These are phyloP conservation scores for Pleurotus pulmonarius DNA, from an alignment of 768 basidiomycete species.

Conservation along the genomic window DNA sequence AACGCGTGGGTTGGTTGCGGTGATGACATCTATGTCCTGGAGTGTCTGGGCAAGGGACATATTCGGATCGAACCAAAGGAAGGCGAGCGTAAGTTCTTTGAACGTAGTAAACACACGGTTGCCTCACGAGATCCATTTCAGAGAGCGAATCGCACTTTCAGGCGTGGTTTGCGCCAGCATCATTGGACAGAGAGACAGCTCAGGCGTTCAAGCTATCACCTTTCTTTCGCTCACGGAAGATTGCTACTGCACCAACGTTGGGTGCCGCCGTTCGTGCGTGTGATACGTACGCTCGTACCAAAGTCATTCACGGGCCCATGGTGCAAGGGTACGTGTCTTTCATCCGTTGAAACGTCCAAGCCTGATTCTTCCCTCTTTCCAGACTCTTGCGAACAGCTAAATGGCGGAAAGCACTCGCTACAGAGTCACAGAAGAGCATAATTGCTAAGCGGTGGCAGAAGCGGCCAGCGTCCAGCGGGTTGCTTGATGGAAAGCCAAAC, in stretches of 20 bases:
- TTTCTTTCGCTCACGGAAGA: constrained; percentile 45
- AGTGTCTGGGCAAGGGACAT: constrained; percentile 67
- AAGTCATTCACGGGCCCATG: constrained; percentile 48
- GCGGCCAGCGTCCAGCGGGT: constrained; percentile 10
- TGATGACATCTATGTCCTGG: constrained; percentile 63
- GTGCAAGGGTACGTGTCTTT: constrained; percentile 40
- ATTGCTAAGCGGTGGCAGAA: constrained; percentile 50
- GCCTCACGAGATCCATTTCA: constrained; percentile 9
- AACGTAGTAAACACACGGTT: neutral
- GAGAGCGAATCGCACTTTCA: constrained; percentile 33
- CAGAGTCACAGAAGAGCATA: constrained; percentile 55
- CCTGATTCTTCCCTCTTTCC: constrained; percentile 1
- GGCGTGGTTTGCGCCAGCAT: constrained; percentile 53
- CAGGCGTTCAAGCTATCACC: constrained; percentile 44
- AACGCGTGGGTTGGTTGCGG: constrained; percentile 84
- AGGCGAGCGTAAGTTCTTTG: constrained; percentile 26
- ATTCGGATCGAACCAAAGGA: constrained; percentile 55
- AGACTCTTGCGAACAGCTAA: constrained; percentile 61
- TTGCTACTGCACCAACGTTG: constrained; percentile 54
- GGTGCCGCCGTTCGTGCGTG: constrained; percentile 61
- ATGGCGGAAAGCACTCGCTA: constrained; percentile 65
- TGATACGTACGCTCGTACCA: constrained; percentile 60
- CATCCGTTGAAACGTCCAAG: neutral
- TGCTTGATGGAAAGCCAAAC: constrained; percentile 15
- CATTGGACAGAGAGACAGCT: constrained; percentile 42